Conservation (phyloP, 2,329 filamentous ascomycete genomes). For the Aspergillus pseudonomiae region DNA sequence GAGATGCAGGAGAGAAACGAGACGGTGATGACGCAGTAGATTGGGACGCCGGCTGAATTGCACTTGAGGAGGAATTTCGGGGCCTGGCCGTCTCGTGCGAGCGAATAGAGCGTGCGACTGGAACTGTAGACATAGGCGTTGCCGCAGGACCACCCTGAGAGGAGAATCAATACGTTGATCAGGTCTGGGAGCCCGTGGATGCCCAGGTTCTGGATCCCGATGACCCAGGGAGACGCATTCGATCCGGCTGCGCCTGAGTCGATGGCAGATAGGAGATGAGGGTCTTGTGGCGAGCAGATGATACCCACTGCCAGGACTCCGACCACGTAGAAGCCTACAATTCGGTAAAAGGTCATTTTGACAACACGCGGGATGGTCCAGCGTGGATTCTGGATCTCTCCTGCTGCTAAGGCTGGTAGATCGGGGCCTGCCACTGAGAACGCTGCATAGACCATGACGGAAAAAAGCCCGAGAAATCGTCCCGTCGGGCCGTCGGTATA, state of each 20-base stretch:
- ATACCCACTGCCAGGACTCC: constrained; percentile 71
- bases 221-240: constrained; percentile 72
- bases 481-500: constrained; percentile 67
- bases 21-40: constrained; percentile 69
- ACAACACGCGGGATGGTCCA: constrained; percentile 71
- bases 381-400: constrained; percentile 70
- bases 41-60: constrained; percentile 65
- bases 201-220: constrained; percentile 68
- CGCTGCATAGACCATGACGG: constrained; percentile 69
- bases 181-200: constrained; percentile 69
- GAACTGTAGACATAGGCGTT: constrained; percentile 66
- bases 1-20: constrained; percentile 68
- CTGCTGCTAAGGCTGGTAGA: constrained; percentile 61
- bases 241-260: constrained; percentile 60
- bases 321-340: constrained; percentile 74
- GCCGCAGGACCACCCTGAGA: constrained; percentile 69
- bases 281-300: constrained; percentile 67
- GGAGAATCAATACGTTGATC: constrained; percentile 74
- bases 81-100: constrained; percentile 53
- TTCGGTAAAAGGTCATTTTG: constrained; percentile 76
- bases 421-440: constrained; percentile 68
- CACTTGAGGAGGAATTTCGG: constrained; percentile 61
- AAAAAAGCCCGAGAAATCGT: constrained; percentile 71
- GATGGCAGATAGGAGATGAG: constrained; percentile 62
- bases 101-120: constrained; percentile 54